These are phyloP conservation scores for Pythium myriotylum DNA, from an alignment of 352 stramenopile genomes.

Conservation along the genomic window DNA sequence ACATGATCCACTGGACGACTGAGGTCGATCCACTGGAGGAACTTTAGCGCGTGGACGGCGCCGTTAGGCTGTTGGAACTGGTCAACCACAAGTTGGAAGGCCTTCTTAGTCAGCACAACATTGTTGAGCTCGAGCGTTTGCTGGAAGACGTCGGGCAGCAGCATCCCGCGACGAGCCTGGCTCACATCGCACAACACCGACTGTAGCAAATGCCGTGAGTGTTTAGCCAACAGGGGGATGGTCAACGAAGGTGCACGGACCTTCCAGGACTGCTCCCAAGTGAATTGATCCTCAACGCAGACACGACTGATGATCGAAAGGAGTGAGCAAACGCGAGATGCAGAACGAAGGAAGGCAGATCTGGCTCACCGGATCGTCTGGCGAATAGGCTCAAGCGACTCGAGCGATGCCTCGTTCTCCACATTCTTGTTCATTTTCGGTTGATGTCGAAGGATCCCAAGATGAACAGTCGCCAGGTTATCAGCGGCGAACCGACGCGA, in stretches of 20 bases:
- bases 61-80: constrained; percentile 54
- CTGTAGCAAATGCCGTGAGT: constrained; percentile 16
- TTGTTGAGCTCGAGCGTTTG: constrained; percentile 55
- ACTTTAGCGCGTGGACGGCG: constrained; percentile 36
- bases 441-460: neutral
- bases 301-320: constrained; percentile 6
- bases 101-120: constrained; percentile 34
- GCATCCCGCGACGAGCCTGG: constrained; percentile 34
- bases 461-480: neutral
- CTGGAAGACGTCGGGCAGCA: constrained; percentile 46
- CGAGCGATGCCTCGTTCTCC: constrained; percentile 8
- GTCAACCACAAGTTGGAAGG: constrained; percentile 31
- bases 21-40: constrained; percentile 62
- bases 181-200: constrained; percentile 36
- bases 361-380: constrained; percentile 24
- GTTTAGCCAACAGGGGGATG: neutral
- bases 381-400: constrained; percentile 30
- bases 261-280: constrained; percentile 33
- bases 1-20: constrained; percentile 53
- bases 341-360: neutral
- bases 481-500: neutral
- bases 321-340: neutral
- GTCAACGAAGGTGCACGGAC: constrained; percentile 6
- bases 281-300: constrained; percentile 28
- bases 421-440: constrained; percentile 4